Evolutionary conservation across 129 eudicot genomes (phyloP).

Genomic region (Pittosporum tobira): DNA sequence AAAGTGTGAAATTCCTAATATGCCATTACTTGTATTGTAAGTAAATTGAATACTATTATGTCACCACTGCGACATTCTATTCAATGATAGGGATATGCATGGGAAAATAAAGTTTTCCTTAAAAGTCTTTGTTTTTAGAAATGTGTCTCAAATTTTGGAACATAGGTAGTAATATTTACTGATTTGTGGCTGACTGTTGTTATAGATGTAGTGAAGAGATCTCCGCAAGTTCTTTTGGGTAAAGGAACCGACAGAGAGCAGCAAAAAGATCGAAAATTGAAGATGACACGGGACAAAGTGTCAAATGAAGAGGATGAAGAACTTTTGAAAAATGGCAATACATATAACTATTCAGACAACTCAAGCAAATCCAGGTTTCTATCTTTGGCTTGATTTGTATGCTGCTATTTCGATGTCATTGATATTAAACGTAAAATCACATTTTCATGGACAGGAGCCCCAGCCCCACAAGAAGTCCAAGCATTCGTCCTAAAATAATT

Average conservation of each 20-base stretch:
- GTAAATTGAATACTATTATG: too few species aligned
- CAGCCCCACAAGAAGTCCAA: slow-evolving; percentile 40
- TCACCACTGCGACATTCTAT: too few species aligned
- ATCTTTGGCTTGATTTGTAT: background rate
- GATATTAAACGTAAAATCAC: background rate
- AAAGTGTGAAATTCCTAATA: too few species aligned
- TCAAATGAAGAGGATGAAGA: slow-evolving; percentile 36
- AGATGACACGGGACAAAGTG: slow-evolving; percentile 16
- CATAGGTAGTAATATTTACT: too few species aligned
- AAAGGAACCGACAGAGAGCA: slow-evolving; percentile 23
- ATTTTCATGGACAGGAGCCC: slow-evolving; percentile 27
- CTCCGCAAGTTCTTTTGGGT: slow-evolving; percentile 12
- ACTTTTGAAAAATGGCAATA: slow-evolving; percentile 29
- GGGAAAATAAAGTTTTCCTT: too few species aligned
- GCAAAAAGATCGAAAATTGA: slow-evolving; percentile 29
- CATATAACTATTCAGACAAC: slow-evolving; percentile 20
- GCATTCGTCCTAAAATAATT: slow-evolving; percentile 24
- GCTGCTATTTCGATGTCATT: background rate
- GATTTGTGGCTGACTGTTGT: background rate
- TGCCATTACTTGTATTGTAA: too few species aligned
- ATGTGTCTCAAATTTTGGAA: too few species aligned
- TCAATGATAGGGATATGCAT: too few species aligned
- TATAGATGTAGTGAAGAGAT: slow-evolving; percentile 25
- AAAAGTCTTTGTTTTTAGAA: too few species aligned
- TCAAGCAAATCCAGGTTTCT: slow-evolving; percentile 62